Evolutionary conservation across 306 rosid species (phyloP).

Genomic region (Castanea crenata): DNA sequence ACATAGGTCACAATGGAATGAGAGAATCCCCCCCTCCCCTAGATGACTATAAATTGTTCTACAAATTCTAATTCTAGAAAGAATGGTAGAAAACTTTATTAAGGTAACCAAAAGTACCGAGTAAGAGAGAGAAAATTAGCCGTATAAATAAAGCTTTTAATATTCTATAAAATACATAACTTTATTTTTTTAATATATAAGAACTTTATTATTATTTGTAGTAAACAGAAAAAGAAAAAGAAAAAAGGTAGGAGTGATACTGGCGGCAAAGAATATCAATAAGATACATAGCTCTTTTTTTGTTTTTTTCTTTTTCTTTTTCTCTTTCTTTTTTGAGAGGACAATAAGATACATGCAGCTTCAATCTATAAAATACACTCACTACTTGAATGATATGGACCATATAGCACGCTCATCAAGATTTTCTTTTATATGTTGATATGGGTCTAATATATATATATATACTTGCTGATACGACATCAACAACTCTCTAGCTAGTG

Average conservation of each 20-base stretch:
- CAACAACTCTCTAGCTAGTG: neutral
- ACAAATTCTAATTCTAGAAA: too few relatives aligned
- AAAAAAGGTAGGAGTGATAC: neutral
- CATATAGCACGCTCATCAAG: neutral
- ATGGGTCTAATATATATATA: neutral
- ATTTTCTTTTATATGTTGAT: neutral
- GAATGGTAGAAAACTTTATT: too few relatives aligned
- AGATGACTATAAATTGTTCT: too few relatives aligned
- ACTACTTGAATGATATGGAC: neutral
- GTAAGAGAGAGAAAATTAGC: too few relatives aligned
- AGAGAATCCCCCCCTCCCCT: too few relatives aligned
- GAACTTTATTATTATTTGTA: too few relatives aligned
- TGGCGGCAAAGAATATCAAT: neutral
- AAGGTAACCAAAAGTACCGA: too few relatives aligned
- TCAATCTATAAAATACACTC: neutral
- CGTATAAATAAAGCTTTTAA: too few relatives aligned
- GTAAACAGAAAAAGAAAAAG: neutral
- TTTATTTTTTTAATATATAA: too few relatives aligned
- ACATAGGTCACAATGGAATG: too few relatives aligned
- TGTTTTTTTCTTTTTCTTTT: too few relatives aligned
- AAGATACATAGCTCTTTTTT: neutral
- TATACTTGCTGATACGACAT: neutral
- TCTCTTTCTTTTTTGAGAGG: neutral
- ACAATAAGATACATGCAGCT: neutral
- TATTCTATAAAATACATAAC: too few relatives aligned